Evolutionary conservation across 139 green algal genomes (phyloP).

Genomic region (Tetradesmus obliquus): DNA sequence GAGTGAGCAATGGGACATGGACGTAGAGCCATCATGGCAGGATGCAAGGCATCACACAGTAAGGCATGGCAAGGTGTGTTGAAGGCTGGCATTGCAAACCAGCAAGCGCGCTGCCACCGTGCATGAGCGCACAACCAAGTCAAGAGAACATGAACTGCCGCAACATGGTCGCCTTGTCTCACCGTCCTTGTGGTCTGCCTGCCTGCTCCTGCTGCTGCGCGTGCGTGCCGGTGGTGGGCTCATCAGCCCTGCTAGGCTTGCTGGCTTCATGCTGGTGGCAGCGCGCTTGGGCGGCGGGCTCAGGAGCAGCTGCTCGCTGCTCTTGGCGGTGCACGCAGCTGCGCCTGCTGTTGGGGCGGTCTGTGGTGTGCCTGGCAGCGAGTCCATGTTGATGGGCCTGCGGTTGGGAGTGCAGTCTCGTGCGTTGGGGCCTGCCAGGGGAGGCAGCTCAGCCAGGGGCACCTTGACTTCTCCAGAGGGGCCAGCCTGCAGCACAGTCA

Average conservation of each 20-base stretch:
- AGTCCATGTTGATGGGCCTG: neutral
- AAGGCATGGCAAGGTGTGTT: too few relatives aligned
- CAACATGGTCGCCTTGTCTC: neutral
- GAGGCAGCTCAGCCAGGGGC: slow-evolving; percentile 32
- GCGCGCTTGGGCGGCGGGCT: slow-evolving; percentile 38
- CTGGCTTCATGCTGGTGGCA: neutral
- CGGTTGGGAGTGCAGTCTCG: slow-evolving; percentile 41
- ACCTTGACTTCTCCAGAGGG: slow-evolving; percentile 1
- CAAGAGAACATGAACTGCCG: too few relatives aligned
- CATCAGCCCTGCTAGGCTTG: neutral
- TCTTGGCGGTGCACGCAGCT: neutral
- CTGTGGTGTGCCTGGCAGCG: slow-evolving; percentile 43
- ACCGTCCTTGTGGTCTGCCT: neutral
- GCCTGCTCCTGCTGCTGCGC: neutral
- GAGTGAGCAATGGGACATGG: neutral
- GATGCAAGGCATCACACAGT: too few relatives aligned
- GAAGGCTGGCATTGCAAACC: too few relatives aligned
- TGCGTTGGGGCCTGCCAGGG: slow-evolving; percentile 4
- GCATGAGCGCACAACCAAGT: too few relatives aligned
- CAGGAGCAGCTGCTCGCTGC: neutral
- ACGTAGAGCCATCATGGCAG: too few relatives aligned
- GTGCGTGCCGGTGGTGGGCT: slow-evolving; percentile 22
- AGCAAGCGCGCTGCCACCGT: too few relatives aligned
- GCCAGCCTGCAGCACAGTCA: neutral
- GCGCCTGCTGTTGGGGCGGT: slow-evolving; percentile 20